Evolutionary conservation across 1,284 basidiomycete species (phyloP).

Genomic region (Boletus semigastroideus): DNA sequence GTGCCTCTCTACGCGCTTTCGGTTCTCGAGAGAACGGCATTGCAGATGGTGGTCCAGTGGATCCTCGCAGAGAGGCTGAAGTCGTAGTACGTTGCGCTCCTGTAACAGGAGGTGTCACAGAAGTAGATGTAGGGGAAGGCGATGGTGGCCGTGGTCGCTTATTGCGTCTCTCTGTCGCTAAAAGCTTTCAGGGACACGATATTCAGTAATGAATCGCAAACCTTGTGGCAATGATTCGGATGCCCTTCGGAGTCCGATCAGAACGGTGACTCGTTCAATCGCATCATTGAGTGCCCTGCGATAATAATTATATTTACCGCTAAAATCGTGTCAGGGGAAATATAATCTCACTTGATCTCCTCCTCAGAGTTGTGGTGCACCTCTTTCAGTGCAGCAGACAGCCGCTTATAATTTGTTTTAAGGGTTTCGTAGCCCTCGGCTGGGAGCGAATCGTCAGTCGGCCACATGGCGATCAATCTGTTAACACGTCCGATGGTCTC

Average conservation of each 20-base stretch:
- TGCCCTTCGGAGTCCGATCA: conserved; percentile 70
- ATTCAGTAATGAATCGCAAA: conserved; percentile 26
- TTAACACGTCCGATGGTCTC: conserved; percentile 72
- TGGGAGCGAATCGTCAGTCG: conserved; percentile 63
- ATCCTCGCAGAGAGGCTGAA: conserved; percentile 45
- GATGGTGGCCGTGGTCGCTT: conserved; percentile 73
- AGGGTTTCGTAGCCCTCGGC: conserved; percentile 65
- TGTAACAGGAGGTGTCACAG: conserved; percentile 36
- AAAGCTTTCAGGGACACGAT: conserved; percentile 1
- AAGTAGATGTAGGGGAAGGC: conserved; percentile 50
- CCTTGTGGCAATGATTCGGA: conserved; percentile 60
- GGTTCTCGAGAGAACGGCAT: conserved; percentile 63
- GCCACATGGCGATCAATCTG: conserved; percentile 67
- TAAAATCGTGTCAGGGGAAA: conserved; percentile 3
- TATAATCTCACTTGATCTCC: conserved; percentile 57
- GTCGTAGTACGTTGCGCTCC: conserved; percentile 46
- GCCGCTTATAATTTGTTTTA: conserved; percentile 61
- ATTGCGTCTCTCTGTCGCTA: conserved; percentile 59
- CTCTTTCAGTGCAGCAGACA: conserved; percentile 58
- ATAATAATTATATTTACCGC: conserved; percentile 13
- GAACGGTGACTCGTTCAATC: conserved; percentile 63
- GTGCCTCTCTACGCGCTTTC: conserved; percentile 59
- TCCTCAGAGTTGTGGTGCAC: conserved; percentile 58
- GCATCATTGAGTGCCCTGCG: conserved; percentile 66
- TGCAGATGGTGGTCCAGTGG: conserved; percentile 54